phyloP scores from a whole-genome alignment of 192 early-diverging fungal species.

The Coemansia sp. region DNA sequence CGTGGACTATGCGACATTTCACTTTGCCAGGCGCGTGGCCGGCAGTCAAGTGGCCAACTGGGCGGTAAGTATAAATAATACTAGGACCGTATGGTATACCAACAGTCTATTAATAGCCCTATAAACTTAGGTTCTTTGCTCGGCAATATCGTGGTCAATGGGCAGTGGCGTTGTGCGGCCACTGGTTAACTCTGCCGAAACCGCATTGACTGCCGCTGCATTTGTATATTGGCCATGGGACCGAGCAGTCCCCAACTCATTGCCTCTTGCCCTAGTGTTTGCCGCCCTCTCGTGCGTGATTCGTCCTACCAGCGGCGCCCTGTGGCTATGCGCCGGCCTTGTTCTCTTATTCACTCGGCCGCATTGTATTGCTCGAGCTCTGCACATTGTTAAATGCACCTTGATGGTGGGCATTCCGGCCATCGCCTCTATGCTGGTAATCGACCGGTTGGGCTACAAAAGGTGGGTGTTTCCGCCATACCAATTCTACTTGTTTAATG shows the following conservation, averaged over 20 bases:
- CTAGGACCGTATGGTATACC: background rate
- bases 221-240: slow-evolving; percentile 87
- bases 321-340: slow-evolving; percentile 82
- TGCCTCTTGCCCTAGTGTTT: slow-evolving; percentile 60
- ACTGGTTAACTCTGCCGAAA: slow-evolving; percentile 75
- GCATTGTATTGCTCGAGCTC: slow-evolving; percentile 1
- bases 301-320: slow-evolving; percentile 83
- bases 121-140: slow-evolving; percentile 4
- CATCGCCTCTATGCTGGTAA: slow-evolving; percentile 49
- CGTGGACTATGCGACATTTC: slow-evolving; percentile 74
- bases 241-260: background rate
- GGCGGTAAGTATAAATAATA: slow-evolving; percentile 41
- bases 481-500: slow-evolving; percentile 84
- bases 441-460: slow-evolving; percentile 77
- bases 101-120: background rate
- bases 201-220: slow-evolving; percentile 70
- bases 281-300: slow-evolving; percentile 85
- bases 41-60: slow-evolving; percentile 63
- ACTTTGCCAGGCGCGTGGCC: slow-evolving; percentile 68
- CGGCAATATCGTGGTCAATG: slow-evolving; percentile 47
- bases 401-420: slow-evolving; percentile 41
- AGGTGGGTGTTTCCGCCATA: slow-evolving; percentile 72
- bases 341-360: slow-evolving; percentile 55
- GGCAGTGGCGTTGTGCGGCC: slow-evolving; percentile 65
- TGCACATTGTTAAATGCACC: slow-evolving; percentile 14